phyloP scores from a whole-genome alignment of 2,329 filamentous ascomycete genomes.

The Cyphellophora europaea region DNA sequence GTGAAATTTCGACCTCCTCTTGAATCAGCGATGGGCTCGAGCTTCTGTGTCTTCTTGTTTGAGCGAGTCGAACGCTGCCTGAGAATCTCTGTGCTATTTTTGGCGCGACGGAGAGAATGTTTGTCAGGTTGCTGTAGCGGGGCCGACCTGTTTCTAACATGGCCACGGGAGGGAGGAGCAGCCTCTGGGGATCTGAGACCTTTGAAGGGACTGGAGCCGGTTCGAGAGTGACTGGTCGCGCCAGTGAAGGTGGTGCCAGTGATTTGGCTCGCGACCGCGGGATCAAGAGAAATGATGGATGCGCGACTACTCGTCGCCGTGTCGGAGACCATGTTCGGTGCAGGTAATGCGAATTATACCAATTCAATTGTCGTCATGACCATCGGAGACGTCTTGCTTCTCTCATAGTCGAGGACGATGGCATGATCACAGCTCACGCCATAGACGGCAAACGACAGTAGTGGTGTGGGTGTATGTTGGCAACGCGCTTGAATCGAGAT shows the following conservation, averaged over 20 bases:
- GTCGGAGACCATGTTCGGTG: constrained; percentile 14
- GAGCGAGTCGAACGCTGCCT: constrained; percentile 28
- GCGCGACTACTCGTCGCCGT: constrained; percentile 15
- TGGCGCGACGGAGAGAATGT: constrained; percentile 30
- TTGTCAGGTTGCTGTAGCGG: constrained; percentile 10
- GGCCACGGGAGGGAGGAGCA: constrained; percentile 12
- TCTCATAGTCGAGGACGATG: no score
- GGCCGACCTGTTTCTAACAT: constrained; percentile 17
- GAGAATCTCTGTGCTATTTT: constrained; percentile 44
- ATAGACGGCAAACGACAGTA: no score
- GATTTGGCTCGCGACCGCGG: constrained; percentile 19
- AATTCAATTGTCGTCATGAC: no score
- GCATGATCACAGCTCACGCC: no score
- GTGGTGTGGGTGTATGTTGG: no score
- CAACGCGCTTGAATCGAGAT: no score
- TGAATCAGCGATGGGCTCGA: constrained; percentile 54
- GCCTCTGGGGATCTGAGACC: constrained; percentile 7
- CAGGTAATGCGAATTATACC: no score
- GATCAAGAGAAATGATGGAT: constrained; percentile 18
- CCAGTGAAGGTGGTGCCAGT: constrained; percentile 8
- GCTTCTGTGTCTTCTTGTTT: constrained; percentile 45
- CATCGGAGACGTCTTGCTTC: no score
- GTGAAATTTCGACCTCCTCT: constrained; percentile 65
- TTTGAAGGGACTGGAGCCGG: constrained; percentile 17
- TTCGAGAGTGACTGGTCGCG: constrained; percentile 10